Evolutionary conservation across 192 early-diverging fungal species (phyloP).

Genomic region (Coemansia sp.): DNA sequence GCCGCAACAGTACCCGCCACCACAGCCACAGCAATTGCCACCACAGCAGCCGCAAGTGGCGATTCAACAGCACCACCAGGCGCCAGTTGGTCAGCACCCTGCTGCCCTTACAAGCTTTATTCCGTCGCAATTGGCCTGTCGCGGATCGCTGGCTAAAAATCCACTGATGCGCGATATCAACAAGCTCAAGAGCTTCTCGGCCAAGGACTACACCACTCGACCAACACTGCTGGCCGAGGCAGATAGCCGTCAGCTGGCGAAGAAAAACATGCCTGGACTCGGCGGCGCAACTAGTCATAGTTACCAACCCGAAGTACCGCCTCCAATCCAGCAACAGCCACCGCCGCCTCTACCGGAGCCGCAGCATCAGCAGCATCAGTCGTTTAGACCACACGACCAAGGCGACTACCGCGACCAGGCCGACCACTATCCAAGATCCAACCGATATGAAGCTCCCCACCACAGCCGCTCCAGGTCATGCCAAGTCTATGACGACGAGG

Average conservation of each 20-base stretch:
- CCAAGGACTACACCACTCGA: slow-evolving; percentile 37
- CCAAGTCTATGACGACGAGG: slow-evolving; percentile 14
- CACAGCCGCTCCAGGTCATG: slow-evolving; percentile 10
- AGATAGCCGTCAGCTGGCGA: slow-evolving; percentile 41
- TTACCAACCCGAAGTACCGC: slow-evolving; percentile 30
- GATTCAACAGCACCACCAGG: not conserved
- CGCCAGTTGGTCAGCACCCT: slow-evolving; percentile 13
- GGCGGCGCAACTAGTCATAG: slow-evolving; percentile 47
- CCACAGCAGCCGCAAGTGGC: not conserved
- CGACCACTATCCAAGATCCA: slow-evolving; percentile 3
- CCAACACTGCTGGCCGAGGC: slow-evolving; percentile 50
- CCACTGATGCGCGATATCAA: slow-evolving; percentile 53
- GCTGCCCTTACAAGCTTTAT: slow-evolving; percentile 38
- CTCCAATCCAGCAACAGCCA: slow-evolving; percentile 8
- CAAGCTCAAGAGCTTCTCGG: slow-evolving; percentile 48
- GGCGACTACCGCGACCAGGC: slow-evolving; percentile 10
- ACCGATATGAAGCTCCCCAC: slow-evolving; percentile 4
- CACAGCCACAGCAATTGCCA: slow-evolving; percentile 2
- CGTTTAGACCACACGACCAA: slow-evolving; percentile 4
- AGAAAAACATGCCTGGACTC: slow-evolving; percentile 46
- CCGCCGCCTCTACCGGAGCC: not conserved
- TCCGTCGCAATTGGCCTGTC: slow-evolving; percentile 11
- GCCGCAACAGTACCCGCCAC: not conserved
- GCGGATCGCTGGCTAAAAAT: slow-evolving; percentile 34
- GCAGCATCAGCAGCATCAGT: slow-evolving; percentile 9